These are phyloP conservation scores for Spathaspora passalidarum DNA, from an alignment of 805 yeast species.

Conservation along the genomic window DNA sequence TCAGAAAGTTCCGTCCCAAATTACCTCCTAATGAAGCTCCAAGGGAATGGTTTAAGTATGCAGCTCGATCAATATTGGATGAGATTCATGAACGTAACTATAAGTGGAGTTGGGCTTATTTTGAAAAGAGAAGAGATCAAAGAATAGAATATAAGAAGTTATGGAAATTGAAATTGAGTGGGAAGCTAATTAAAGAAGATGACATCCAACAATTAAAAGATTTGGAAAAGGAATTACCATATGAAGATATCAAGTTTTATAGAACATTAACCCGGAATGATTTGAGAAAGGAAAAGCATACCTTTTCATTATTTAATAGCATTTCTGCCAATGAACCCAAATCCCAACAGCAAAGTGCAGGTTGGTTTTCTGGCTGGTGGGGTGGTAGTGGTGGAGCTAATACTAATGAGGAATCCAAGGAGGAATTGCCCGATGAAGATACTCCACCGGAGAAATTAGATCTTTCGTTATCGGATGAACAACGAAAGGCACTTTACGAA, in stretches of 20 bases:
- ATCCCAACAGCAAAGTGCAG: constrained; percentile 27
- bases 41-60: constrained; percentile 75
- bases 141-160: constrained; percentile 62
- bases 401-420: constrained; percentile 12
- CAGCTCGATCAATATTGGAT: constrained; percentile 68
- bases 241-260: constrained; percentile 82
- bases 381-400: constrained; percentile 17
- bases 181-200: constrained; percentile 17
- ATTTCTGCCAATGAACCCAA: constrained; percentile 8
- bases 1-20: constrained; percentile 67
- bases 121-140: constrained; percentile 68
- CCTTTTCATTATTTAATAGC: constrained; percentile 7
- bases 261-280: constrained; percentile 75
- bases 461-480: constrained; percentile 69
- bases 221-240: constrained; percentile 59
- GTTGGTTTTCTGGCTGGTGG: constrained; percentile 79
- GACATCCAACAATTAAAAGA: constrained; percentile 40
- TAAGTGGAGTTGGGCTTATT: constrained; percentile 86
- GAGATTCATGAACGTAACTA: constrained; percentile 81
- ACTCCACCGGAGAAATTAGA: constrained; percentile 27
- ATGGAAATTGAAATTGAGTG: constrained; percentile 62
- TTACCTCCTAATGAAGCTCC: constrained; percentile 59
- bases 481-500: constrained; percentile 82
- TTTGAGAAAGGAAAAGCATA: constrained; percentile 51
- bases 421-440: constrained; percentile 29